Evolutionary conservation across 192 early-diverging fungal species (phyloP).

Genomic region (Coemansia erecta): DNA sequence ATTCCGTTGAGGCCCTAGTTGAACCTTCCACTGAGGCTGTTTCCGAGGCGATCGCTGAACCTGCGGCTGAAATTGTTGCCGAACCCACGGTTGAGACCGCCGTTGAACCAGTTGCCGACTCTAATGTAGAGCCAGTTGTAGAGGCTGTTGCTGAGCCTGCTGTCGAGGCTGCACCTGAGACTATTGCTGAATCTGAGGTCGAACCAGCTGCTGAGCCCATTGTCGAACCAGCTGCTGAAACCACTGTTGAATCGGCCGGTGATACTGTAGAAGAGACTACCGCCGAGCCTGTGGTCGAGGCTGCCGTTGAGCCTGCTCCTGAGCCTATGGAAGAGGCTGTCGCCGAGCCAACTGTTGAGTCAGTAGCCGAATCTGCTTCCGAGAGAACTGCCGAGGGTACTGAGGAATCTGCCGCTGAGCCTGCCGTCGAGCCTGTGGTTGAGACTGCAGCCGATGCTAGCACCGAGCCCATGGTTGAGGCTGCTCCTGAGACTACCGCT

Average conservation of each 20-base stretch:
- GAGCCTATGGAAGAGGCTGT: conserved; percentile 6
- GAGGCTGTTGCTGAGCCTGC: conserved; percentile 3
- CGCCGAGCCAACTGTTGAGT: not conserved
- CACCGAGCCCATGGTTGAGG: not conserved
- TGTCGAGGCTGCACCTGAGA: too few relatives aligned
- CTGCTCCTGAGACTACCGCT: not conserved
- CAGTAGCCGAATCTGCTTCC: not conserved
- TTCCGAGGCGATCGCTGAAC: not conserved
- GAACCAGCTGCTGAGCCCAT: too few relatives aligned
- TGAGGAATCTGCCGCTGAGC: not conserved
- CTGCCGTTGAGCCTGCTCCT: not conserved
- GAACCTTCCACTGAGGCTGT: not conserved
- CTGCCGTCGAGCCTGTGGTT: not conserved
- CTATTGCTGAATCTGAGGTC: too few relatives aligned
- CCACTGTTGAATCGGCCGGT: not conserved
- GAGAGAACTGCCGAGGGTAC: conserved; percentile 1
- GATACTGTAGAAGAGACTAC: not conserved
- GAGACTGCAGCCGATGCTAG: not conserved
- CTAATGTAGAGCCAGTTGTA: not conserved
- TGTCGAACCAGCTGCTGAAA: not conserved
- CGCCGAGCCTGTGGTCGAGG: not conserved
- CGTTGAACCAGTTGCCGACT: not conserved
- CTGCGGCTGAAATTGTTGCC: not conserved
- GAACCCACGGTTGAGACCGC: not conserved
- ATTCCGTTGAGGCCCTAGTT: not conserved